Base-by-base conservation (phyloP, 2,329 filamentous ascomycete genomes). In the Fusarium succisae region DNA sequence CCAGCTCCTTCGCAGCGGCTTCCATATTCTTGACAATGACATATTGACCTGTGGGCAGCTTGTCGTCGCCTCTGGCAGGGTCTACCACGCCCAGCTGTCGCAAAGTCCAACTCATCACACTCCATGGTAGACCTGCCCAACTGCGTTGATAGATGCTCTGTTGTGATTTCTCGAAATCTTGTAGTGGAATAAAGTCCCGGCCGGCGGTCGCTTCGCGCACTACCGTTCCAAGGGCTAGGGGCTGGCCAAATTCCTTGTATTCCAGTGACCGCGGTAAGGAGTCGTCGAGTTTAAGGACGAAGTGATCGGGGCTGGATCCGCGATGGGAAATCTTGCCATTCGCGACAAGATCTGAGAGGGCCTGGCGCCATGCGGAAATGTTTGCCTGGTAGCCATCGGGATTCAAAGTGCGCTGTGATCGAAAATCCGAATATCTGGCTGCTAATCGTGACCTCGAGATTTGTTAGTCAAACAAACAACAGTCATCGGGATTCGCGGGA, bases 351-450 rank as follows among this genome's bases (percentile, higher is more conserved):
- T 89, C 86, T n/a, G 90, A 87, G 47, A 98, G 87, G 5, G 91
- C 94, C 44, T 89, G 88, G 66, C 92, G 90, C 95, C 95, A 98
- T 59, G 94, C 93, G 12, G 88, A 84, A 47, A 94, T 86, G 81
- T 98, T 98, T 48, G 94, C 94, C 26, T 87, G 84, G 84, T 94
- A 98, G 78, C 94, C 94, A 81, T 97, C 94, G 3, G 94, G 94
- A 79, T 98, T 97, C 28, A 93, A 90, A 44, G 88, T 90, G 77
- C 88, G 88, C 76, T 96, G 94, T 10, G 90, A 83, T 43, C 90
- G 87, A 80, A 98, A 97, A 81, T 98, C 95, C 54, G 94, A 95
- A 84, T 97, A 98, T 51, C 98, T 90, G 10, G 94, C 95, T 18
- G 94, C 91, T 18, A 98, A 87, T 56, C 95, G 93, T 72, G 91